These are phyloP conservation scores for Porphyrellus cyaneotinctus DNA, from an alignment of 768 basidiomycete species.

Conservation along the genomic window DNA sequence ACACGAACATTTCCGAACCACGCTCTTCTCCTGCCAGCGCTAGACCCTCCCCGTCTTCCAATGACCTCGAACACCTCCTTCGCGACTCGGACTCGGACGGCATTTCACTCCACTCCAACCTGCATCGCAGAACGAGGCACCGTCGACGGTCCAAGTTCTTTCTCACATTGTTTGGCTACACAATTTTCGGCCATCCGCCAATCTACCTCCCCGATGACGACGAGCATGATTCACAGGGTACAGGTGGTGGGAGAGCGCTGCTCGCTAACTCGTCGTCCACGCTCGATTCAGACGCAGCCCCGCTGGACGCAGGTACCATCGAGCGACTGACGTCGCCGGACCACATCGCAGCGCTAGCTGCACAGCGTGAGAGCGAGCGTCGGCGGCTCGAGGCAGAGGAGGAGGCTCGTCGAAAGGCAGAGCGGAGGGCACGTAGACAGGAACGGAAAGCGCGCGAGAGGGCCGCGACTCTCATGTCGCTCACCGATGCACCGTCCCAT, in stretches of 20 bases:
- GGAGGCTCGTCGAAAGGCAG: slow-evolving; percentile 43
- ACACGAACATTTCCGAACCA: slow-evolving; percentile 21
- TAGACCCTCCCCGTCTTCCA: slow-evolving; percentile 14
- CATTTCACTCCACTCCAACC: slow-evolving; percentile 64
- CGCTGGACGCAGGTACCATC: slow-evolving; percentile 56
- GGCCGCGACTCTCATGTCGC: slow-evolving; percentile 28
- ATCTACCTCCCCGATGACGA: slow-evolving; percentile 62
- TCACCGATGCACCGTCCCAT: slow-evolving; percentile 26
- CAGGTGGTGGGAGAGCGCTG: slow-evolving; percentile 16
- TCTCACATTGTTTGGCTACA: slow-evolving; percentile 62
- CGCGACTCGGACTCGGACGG: slow-evolving; percentile 51
- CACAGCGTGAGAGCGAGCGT: slow-evolving; percentile 29
- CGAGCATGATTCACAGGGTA: slow-evolving; percentile 32
- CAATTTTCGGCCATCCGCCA: slow-evolving; percentile 60
- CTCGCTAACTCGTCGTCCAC: slow-evolving; percentile 37
- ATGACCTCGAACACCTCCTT: slow-evolving; percentile 51
- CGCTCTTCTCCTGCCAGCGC: slow-evolving; percentile 18
- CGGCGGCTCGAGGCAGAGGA: slow-evolving; percentile 33
- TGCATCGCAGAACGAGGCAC: slow-evolving; percentile 34
- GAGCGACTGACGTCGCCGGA: slow-evolving; percentile 45
- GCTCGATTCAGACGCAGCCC: slow-evolving; percentile 69
- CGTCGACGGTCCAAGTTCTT: slow-evolving; percentile 31
- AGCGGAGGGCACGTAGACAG: slow-evolving; percentile 42
- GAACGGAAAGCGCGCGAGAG: slow-evolving; percentile 45
- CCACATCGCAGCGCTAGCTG: slow-evolving; percentile 27